phyloP scores from a whole-genome alignment of 2,329 filamentous ascomycete species.

The Ceratocystis cubensis region DNA sequence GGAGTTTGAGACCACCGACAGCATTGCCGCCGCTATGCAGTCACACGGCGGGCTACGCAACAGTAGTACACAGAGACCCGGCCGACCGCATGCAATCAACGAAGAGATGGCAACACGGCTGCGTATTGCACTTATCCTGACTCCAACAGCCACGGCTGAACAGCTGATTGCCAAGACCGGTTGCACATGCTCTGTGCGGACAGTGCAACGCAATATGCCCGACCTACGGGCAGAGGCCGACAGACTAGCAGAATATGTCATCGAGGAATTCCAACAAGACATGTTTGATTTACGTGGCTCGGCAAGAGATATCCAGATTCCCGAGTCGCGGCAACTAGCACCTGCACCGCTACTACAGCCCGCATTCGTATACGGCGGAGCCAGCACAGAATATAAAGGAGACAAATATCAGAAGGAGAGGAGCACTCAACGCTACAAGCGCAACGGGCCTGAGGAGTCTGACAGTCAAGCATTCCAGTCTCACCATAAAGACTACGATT shows the following conservation, averaged over 20 bases:
- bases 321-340: not conserved
- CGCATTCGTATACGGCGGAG: not conserved
- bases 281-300: conserved; percentile 7
- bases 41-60: not conserved
- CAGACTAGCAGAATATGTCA: conserved; percentile 17
- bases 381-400: not conserved
- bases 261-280: conserved; percentile 19
- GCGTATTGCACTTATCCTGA: conserved; percentile 17
- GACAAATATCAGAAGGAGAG: not conserved
- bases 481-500: not conserved
- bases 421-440: not conserved
- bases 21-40: conserved; percentile 1
- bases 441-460: not conserved
- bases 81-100: conserved; percentile 17
- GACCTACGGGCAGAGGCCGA: conserved; percentile 17
- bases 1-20: conserved; percentile 12
- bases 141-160: conserved; percentile 19
- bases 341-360: not conserved
- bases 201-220: conserved; percentile 19
- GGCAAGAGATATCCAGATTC: conserved; percentile 4
- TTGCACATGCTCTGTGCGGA: conserved; percentile 19
- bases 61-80: conserved; percentile 4
- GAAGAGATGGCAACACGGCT: conserved; percentile 18
- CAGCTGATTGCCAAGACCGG: conserved; percentile 18
- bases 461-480: not conserved